Percentiles rank a stretch among this genome's conserved stretches.
phyloP scores from a whole-genome alignment of 2,329 filamentous ascomycete genomes.

The Mycosphaerelloides madeirae region DNA sequence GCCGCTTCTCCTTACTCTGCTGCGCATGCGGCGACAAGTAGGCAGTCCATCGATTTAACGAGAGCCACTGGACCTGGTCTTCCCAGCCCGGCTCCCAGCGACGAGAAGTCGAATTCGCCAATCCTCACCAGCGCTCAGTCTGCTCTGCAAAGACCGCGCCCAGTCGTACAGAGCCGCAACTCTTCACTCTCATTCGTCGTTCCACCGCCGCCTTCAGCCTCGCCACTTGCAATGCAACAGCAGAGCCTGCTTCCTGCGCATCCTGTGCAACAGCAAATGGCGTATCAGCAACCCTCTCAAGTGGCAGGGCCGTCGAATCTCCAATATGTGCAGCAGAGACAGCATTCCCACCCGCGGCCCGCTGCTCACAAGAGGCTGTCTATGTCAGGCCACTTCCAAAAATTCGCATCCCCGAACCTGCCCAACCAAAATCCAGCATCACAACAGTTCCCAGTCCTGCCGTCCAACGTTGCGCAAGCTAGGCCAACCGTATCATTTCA shows the following conservation, averaged over 20 bases:
- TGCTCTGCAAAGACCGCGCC: neutral
- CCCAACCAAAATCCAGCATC: no score
- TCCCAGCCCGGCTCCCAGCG: constrained; percentile 60
- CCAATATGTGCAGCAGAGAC: neutral
- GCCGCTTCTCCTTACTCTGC: neutral
- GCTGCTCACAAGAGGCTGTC: no score
- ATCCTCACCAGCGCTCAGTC: neutral
- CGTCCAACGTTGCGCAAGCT: neutral
- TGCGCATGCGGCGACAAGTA: neutral
- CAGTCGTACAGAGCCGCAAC: no score
- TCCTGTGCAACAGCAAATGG: neutral
- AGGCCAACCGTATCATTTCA: neutral
- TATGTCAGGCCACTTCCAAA: no score
- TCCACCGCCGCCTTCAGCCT: neutral
- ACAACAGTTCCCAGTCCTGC: neutral
- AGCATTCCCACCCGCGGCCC: neutral
- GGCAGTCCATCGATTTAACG: constrained; percentile 9
- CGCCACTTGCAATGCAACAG: constrained; percentile 2
- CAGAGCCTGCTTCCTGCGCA: neutral
- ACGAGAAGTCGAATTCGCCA: constrained; percentile 38
- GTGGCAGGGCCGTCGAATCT: no score
- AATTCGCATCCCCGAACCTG: no score
- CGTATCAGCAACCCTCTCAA: neutral
- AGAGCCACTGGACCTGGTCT: constrained; percentile 32
- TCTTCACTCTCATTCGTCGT: neutral